These are phyloP conservation scores for Suhomyces yuchorum DNA, from an alignment of 1,139 yeast genomes.

Conservation along the genomic window DNA sequence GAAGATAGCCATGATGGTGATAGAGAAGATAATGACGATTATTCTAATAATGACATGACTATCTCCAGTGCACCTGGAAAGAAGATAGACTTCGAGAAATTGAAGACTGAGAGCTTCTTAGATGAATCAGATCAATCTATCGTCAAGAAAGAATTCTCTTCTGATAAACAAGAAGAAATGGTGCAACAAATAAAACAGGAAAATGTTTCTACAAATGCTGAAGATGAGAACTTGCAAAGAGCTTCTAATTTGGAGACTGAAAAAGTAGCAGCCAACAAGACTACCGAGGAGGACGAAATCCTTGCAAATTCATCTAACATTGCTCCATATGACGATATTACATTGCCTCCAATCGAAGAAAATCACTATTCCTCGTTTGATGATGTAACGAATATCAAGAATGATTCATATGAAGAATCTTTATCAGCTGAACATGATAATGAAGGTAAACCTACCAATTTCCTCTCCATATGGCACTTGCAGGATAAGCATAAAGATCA, in stretches of 20 bases:
- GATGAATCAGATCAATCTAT: constrained; percentile 6
- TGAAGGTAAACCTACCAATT: constrained; percentile 31
- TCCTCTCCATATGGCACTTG: constrained; percentile 48
- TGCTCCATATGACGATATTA: constrained; percentile 41
- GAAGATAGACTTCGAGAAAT: constrained; percentile 18
- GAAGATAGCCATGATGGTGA: constrained; percentile 50
- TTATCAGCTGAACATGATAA: constrained; percentile 48
- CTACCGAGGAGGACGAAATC: constrained; percentile 16
- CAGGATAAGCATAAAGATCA: constrained; percentile 32
- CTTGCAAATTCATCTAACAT: constrained; percentile 49
- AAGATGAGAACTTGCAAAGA: neutral
- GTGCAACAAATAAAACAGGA: neutral
- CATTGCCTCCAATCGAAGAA: constrained; percentile 42
- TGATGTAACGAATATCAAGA: constrained; percentile 29
- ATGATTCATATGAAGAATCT: constrained; percentile 41
- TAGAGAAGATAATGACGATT: constrained; percentile 43
- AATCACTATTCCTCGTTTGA: constrained; percentile 39
- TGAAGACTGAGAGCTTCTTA: constrained; percentile 11
- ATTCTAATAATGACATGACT: constrained; percentile 27
- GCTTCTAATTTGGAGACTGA: neutral
- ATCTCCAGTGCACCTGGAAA: constrained; percentile 11
- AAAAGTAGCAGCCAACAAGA: constrained; percentile 13
- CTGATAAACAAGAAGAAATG: neutral
- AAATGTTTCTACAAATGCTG: neutral
- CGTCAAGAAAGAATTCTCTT: neutral